These are phyloP conservation scores for Microdochium paspali DNA, from an alignment of 2,329 filamentous ascomycete species.

Conservation along the genomic window DNA sequence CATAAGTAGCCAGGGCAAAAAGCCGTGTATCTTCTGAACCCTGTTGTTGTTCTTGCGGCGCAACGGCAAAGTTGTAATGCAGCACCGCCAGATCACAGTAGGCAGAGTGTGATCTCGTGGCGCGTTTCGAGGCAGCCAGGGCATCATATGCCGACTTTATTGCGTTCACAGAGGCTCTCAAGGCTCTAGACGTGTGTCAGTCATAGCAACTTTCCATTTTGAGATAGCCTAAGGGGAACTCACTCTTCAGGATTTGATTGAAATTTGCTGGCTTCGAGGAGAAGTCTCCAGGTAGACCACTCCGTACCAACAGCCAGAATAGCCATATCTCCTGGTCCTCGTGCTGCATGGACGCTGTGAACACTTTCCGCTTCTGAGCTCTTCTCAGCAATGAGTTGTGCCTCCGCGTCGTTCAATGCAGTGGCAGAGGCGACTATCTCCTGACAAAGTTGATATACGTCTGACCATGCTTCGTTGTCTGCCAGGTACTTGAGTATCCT, in stretches of 20 bases:
- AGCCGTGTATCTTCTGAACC: not conserved
- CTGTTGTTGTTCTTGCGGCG: not conserved
- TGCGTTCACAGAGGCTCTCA: not conserved
- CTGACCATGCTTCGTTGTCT: not conserved
- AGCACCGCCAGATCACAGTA: not conserved
- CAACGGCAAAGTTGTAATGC: not conserved
- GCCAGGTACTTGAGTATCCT: conserved; percentile 1
- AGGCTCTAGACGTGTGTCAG: not conserved
- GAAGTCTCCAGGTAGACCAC: not conserved
- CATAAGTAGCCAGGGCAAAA: not conserved
- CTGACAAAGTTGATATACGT: not conserved
- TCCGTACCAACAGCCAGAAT: not conserved
- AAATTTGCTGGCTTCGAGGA: not conserved
- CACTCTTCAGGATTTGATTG: not conserved
- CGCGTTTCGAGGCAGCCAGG: not conserved
- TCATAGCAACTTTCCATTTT: not conserved
- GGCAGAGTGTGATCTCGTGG: not conserved
- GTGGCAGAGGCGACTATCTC: not conserved
- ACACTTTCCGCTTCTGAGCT: not conserved
- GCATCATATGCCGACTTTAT: not conserved
- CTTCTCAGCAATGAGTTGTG: not conserved
- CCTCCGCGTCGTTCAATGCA: not conserved
- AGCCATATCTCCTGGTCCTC: not conserved
- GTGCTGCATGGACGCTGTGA: not conserved
- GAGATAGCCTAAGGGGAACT: not conserved